phyloP scores from a whole-genome alignment of 1,284 basidiomycete genomes.

The Sanghuangporus baumii region DNA sequence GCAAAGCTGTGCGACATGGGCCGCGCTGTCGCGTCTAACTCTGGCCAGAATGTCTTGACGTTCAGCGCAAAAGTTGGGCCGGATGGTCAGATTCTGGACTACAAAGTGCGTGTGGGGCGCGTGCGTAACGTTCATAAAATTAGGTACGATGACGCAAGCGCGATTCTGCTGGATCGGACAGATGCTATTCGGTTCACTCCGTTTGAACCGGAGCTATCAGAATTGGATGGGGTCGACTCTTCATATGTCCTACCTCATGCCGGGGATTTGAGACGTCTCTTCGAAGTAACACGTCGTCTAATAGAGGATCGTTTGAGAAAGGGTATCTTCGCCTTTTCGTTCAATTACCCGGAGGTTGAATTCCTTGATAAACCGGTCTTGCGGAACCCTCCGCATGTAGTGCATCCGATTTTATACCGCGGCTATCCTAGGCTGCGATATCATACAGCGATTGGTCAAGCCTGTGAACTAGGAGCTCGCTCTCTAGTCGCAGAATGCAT shows the following conservation, averaged over 20 bases:
- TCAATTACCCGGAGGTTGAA: constrained; percentile 24
- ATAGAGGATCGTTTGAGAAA: not conserved
- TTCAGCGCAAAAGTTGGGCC: constrained; percentile 75
- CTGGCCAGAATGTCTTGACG: constrained; percentile 58
- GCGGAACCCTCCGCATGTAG: constrained; percentile 25
- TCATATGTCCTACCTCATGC: constrained; percentile 3
- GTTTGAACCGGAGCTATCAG: constrained; percentile 11
- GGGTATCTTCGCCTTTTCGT: constrained; percentile 24
- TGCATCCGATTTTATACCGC: constrained; percentile 38
- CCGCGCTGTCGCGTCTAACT: constrained; percentile 51
- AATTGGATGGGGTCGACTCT: not conserved
- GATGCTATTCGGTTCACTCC: not conserved
- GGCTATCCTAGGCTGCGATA: constrained; percentile 58
- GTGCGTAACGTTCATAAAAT: constrained; percentile 65
- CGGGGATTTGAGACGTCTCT: not conserved
- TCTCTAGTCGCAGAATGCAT: constrained; percentile 76
- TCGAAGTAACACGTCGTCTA: constrained; percentile 3
- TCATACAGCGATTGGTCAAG: constrained; percentile 27
- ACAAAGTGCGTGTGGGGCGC: constrained; percentile 64
- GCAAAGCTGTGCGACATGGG: constrained; percentile 38
- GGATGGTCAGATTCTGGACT: constrained; percentile 65
- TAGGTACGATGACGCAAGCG: constrained; percentile 70
- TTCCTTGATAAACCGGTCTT: constrained; percentile 27
- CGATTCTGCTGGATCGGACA: not conserved
- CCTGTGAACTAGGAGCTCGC: constrained; percentile 37